phyloP scores from a whole-genome alignment of 371 early-diverging fungal species.

The Rhizomucor pusillus region DNA sequence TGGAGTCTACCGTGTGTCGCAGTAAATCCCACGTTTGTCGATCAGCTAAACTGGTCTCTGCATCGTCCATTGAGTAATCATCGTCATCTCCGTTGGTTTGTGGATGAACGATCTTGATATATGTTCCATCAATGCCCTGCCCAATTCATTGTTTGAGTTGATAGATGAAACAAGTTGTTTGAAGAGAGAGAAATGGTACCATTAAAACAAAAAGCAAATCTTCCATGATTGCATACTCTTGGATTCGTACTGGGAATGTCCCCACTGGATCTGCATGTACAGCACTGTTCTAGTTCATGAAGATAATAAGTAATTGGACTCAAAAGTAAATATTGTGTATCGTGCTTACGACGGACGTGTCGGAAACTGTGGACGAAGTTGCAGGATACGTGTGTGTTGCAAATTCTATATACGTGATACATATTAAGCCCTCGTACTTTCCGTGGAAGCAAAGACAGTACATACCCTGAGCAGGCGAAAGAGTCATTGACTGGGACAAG shows the following conservation, averaged over 20 bases:
- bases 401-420: neutral
- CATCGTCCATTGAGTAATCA: conserved; percentile 26
- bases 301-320: no score
- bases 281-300: no score
- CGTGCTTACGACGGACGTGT: neutral
- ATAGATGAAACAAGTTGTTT: no score
- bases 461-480: conserved; percentile 3
- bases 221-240: conserved; percentile 84
- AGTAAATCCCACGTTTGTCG: neutral
- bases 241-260: conserved; percentile 44
- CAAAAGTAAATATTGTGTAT: no score
- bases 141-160: neutral
- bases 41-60: no score
- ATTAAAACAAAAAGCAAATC: conserved; percentile 85
- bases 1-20: neutral
- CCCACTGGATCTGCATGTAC: conserved; percentile 14
- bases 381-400: neutral
- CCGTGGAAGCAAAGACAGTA: neutral
- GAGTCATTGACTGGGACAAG: no score
- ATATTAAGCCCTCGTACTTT: neutral
- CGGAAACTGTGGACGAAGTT: neutral
- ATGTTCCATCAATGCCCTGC: conserved; percentile 85
- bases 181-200: conserved; percentile 43
- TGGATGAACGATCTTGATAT: conserved; percentile 50
- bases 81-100: conserved; percentile 19